phyloP scores from a whole-genome alignment of 2,329 filamentous ascomycete genomes.

The Tolypocladium endophyticum region DNA sequence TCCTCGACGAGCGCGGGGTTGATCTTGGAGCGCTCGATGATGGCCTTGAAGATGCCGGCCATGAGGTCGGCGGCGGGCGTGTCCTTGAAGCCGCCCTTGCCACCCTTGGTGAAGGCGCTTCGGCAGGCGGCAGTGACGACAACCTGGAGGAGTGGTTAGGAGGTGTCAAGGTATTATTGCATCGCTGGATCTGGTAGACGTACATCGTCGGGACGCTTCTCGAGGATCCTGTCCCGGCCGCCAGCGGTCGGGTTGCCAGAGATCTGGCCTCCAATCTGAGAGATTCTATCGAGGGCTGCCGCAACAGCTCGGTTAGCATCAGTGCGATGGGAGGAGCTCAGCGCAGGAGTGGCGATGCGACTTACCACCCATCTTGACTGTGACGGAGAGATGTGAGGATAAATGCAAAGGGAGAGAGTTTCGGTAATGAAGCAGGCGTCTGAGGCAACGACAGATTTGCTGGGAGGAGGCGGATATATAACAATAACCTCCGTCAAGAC shows the following conservation, averaged over 20 bases:
- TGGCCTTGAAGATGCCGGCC: conserved; percentile 67
- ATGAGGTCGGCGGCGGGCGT: conserved; percentile 80
- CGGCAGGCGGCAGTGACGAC: conserved; percentile 90
- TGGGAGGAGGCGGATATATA: background rate
- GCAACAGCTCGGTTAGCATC: conserved; percentile 3
- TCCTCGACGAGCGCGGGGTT: conserved; percentile 85
- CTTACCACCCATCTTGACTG: conserved; percentile 26
- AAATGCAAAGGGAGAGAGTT: background rate
- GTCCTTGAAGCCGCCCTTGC: conserved; percentile 93
- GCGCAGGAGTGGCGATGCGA: conserved; percentile 1
- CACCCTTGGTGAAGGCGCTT: conserved; percentile 84
- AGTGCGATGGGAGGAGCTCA: background rate
- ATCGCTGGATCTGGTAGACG: conserved; percentile 7
- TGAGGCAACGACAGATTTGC: background rate
- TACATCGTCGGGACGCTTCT: conserved; percentile 61
- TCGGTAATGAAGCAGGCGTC: background rate
- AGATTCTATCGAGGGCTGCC: conserved; percentile 45
- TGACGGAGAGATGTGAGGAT: background rate
- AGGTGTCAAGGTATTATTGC: background rate
- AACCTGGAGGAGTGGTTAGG: conserved; percentile 38
- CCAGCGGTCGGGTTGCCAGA: conserved; percentile 46
- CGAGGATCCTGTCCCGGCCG: conserved; percentile 45
- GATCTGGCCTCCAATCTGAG: conserved; percentile 53
- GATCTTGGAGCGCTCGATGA: conserved; percentile 79
- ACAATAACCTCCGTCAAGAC: background rate